Conservation (phyloP, 1,284 basidiomycete genomes). For the Ustilago shanxiensis region DNA sequence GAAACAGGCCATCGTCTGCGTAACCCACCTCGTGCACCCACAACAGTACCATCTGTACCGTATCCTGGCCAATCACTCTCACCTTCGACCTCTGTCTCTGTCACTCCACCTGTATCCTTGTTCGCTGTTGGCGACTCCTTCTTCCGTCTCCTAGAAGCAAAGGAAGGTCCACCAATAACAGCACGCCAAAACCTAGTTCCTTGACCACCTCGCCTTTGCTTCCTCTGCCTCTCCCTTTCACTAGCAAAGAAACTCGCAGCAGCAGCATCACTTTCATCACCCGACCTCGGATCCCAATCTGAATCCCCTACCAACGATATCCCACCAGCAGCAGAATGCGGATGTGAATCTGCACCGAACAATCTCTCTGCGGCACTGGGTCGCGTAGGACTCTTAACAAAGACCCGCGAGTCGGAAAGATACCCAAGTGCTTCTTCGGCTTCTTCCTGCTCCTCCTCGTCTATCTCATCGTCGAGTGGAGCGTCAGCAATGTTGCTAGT, state of each 20-base stretch:
- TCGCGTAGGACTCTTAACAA: constrained; percentile 25
- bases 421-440: constrained; percentile 27
- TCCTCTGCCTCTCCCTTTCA: constrained; percentile 36
- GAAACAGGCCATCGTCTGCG: constrained; percentile 10
- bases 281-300: constrained; percentile 47
- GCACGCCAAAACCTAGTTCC: constrained; percentile 61
- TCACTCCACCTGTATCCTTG: constrained; percentile 11
- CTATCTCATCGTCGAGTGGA: constrained; percentile 43
- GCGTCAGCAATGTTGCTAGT: constrained; percentile 68
- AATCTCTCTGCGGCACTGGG: constrained; percentile 21
- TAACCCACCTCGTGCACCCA: constrained; percentile 17
- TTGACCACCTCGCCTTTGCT: constrained; percentile 40
- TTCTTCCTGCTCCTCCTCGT: constrained; percentile 38
- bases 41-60: constrained; percentile 36
- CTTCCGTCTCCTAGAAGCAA: constrained; percentile 22
- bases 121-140: not conserved
- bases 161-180: constrained; percentile 56
- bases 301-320: constrained; percentile 17
- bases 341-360: constrained; percentile 16
- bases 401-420: constrained; percentile 32
- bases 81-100: constrained; percentile 41
- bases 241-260: constrained; percentile 28
- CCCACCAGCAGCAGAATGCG: constrained; percentile 4
- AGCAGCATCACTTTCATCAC: constrained; percentile 45
- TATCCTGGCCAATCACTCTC: constrained; percentile 49